phyloP scores from a whole-genome alignment of 441 rosid species.

The Populus hybrid region DNA sequence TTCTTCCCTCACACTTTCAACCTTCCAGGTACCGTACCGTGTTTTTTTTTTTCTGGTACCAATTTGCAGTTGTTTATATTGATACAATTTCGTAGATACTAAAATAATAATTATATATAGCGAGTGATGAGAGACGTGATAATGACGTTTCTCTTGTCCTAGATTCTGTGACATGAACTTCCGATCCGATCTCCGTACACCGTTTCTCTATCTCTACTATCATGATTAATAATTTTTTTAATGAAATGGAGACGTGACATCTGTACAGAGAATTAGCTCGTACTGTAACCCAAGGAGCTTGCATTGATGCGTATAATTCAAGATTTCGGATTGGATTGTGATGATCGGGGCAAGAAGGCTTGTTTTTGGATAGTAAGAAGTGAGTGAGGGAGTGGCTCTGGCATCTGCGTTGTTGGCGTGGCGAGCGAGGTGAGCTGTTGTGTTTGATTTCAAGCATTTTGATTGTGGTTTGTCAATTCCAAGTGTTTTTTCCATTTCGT shows the following conservation, averaged over 20 bases:
- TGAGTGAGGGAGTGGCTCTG: constrained; percentile 30
- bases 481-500: background rate
- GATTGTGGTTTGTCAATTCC: background rate
- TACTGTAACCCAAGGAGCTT: constrained; percentile 9
- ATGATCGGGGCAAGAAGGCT: constrained; percentile 23
- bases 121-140: constrained; percentile 9
- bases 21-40: background rate
- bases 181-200: constrained; percentile 29
- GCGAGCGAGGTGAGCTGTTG: background rate
- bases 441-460: constrained; percentile 2
- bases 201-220: background rate
- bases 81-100: too few relatives aligned
- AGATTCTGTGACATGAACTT: constrained; percentile 24
- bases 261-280: constrained; percentile 11
- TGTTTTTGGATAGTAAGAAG: constrained; percentile 16
- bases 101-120: too few relatives aligned
- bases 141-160: constrained; percentile 31
- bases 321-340: background rate
- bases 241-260: background rate
- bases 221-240: background rate
- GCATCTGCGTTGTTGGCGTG: constrained; percentile 27
- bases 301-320: background rate
- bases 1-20: background rate
- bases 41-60: background rate
- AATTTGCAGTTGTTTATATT: too few relatives aligned